Evolutionary conservation across 1,284 basidiomycete species (phyloP).

Genomic region (Agaricales sp.): DNA sequence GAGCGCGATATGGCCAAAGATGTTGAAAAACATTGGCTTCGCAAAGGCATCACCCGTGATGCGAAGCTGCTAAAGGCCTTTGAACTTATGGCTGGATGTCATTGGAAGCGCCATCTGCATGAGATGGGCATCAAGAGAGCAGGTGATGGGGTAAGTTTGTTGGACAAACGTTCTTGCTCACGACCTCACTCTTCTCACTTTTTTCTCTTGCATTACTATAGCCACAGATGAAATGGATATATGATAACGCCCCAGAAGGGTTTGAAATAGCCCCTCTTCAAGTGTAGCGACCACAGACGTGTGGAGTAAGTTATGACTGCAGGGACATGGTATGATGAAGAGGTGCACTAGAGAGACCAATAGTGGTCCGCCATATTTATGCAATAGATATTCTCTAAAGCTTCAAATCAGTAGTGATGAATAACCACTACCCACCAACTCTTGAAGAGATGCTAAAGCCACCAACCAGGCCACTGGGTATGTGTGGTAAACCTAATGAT

Average conservation of each 20-base stretch:
- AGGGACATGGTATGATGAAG: too few species aligned
- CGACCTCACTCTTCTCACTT: too few species aligned
- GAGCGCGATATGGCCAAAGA: neutral
- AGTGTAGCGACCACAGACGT: too few species aligned
- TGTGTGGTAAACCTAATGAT: slow-evolving; percentile 35
- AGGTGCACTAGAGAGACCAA: too few species aligned
- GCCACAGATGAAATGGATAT: too few species aligned
- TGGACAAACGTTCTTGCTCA: slow-evolving; percentile 14
- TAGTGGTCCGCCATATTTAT: too few species aligned
- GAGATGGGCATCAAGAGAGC: neutral
- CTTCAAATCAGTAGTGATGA: slow-evolving; percentile 9
- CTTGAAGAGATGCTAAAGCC: slow-evolving; percentile 37
- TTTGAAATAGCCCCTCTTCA: too few species aligned
- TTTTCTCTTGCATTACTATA: too few species aligned
- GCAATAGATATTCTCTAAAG: slow-evolving; percentile 9
- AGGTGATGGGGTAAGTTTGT: slow-evolving; percentile 10
- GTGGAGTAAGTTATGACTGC: too few species aligned
- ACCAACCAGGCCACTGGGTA: slow-evolving; percentile 40
- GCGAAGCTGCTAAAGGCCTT: neutral
- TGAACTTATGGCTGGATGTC: neutral
- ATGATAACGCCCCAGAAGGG: too few species aligned
- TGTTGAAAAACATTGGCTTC: neutral
- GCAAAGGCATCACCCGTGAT: neutral
- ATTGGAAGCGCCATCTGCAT: neutral
- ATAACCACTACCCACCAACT: too few species aligned